Percentiles rank a stretch among this genome's conserved stretches.
Evolutionary conservation across 1,139 yeast species (phyloP).

Genomic region (Suhomyces maxii): DNA sequence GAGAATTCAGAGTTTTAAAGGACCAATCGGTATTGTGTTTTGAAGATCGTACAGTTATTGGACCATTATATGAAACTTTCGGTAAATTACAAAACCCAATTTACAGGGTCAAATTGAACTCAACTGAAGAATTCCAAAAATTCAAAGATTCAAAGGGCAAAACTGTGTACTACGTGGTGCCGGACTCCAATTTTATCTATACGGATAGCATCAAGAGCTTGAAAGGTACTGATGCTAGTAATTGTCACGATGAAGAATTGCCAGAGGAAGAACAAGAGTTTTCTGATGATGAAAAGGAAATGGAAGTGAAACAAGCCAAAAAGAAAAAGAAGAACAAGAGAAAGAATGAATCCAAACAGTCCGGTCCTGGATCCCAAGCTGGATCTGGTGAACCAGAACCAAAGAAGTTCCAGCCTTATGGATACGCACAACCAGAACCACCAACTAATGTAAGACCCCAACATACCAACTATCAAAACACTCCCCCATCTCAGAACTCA

Average conservation of each 20-base stretch:
- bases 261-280: conserved; percentile 93
- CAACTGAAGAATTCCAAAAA: conserved; percentile 48
- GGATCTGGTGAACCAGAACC: conserved; percentile 6
- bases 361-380: conserved; percentile 10
- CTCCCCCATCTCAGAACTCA: conserved; percentile 1
- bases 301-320: conserved; percentile 55
- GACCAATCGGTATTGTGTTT: conserved; percentile 82
- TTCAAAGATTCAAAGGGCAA: conserved; percentile 53
- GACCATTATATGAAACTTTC: conserved; percentile 84
- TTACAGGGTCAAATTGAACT: conserved; percentile 70
- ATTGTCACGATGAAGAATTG: conserved; percentile 90
- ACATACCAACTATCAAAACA: conserved; percentile 3
- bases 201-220: conserved; percentile 68
- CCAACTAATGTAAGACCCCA: conserved; percentile 12
- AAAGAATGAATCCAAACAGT: conserved; percentile 21
- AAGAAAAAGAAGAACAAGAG: conserved; percentile 52
- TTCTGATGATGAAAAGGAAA: conserved; percentile 88
- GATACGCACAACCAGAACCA: conserved; percentile 21
- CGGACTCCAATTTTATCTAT: conserved; percentile 74
- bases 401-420: conserved; percentile 25
- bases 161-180: conserved; percentile 73
- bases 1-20: conserved; percentile 79
- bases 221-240: conserved; percentile 94
- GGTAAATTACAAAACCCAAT: conserved; percentile 87
- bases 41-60: conserved; percentile 70